Evolutionary conservation across 371 early-diverging fungal species (phyloP), one percentile per base, ranked within the genome.

Genomic region (Mortierella sp.): DNA sequence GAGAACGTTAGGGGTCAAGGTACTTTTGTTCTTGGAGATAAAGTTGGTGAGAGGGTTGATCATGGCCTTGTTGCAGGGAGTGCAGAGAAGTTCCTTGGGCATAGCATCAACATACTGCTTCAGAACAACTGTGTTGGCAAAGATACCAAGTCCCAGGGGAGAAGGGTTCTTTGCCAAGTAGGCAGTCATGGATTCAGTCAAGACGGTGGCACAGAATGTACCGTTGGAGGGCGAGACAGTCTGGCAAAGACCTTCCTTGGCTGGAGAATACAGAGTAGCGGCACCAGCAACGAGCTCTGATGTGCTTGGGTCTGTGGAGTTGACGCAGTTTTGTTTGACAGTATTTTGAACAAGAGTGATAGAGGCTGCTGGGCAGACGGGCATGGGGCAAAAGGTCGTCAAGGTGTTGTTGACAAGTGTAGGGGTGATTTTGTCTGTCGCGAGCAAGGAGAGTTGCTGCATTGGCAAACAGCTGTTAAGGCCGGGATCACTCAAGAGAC

Each of bases 51-150:
- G 47, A 1, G 80, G 80, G 23, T 70, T 80, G 71, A 80, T 70
- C 34, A 80, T 80, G 17, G 80, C 74, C 68, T 80, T 74, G 68
- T 66, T 80, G 60, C 80, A 80, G 8, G 62, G 28, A 5, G 80
- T 74, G 68, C 80, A 80, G 22, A 80, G 56, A 22, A 80, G 7
- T 12, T 68, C 68, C 32, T 34, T 47, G 12, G 80, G 80, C 67
- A 80, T 70, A 8, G 22, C 37, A 23, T 60, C 45, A 4, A 80
- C 71, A 61, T 74, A 80, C 8, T 67, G 68, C 45, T 64, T 34
- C 43, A 73, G 49, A 0, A 49, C 74, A 4, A 64, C 61, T 7
- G 63, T 5, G 22, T 80, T 64, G 23, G 64, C 53, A 64, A 74
- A 66, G 58, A 70, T 74, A 23, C 55, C 45, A 47, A 66, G 12